Evolutionary conservation across 345 rosid genomes (phyloP), one percentile per base, ranked within the genome.

Genomic region (Noccaea caerulescens): DNA sequence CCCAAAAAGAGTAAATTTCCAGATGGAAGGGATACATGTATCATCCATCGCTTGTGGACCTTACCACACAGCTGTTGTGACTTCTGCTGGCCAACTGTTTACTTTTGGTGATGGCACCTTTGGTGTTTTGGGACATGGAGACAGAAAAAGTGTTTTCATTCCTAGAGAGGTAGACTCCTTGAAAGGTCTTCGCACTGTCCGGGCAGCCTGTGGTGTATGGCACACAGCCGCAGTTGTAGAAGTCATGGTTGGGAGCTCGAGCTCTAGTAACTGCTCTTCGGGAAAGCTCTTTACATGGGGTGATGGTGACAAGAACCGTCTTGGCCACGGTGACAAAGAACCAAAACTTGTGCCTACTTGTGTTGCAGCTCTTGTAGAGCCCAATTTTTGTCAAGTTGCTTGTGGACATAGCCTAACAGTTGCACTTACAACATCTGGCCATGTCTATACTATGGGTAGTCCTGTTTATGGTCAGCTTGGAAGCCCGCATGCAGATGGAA

Each of bases 271-370:
- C 80, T 84, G 97, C 83, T 92, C 98, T 11, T 87, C 91, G 9
- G 99, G 96, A 56, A 95, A 95, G 79, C 87, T 95, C 44, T 95
- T 92, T 79, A 95, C 97, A 6, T 95, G 99, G 99, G 99, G 99
- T 47, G 99, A 92, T 77, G 99, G 97, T 71, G 99, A 95, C 82
- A 95, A 95, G 76, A 84, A 83, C 66, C 88, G 97, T 60, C 99
- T 95, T 72, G 99, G 99, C 60, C 99, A 92, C 70, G 93, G 98
- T 71, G 93, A 95, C 84, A 95, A 88, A 83, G 99, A 92, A 82
- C 72, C 92, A 54, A 95, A 85, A 83, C 87, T 89, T 63, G 97
- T 83, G 75, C 99, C 99, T 73, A 92, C 98, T 45, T 87, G 90
- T 75, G 99, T 94, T 79, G 97, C 98, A 78, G 96, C 96, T 77